Percentiles rank a stretch among this genome's conserved stretches.
phyloP scores from a whole-genome alignment of 495 filamentous ascomycete species.

The Parachaetomium inaequale region DNA sequence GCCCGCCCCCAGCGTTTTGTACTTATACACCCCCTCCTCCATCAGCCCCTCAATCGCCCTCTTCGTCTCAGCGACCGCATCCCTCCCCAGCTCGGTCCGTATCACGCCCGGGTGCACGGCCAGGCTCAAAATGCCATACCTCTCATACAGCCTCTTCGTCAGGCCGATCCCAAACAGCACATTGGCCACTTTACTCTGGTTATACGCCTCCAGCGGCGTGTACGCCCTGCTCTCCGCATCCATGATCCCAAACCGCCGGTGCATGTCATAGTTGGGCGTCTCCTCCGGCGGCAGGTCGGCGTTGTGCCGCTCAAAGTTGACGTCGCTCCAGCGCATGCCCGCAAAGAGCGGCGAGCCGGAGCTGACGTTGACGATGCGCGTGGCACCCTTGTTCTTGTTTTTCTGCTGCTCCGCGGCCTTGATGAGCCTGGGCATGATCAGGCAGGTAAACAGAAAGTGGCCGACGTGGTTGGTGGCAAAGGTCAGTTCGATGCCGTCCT shows the following conservation, averaged over 20 bases:
- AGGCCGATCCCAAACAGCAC: not conserved
- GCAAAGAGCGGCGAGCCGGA: not conserved
- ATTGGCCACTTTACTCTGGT: slow-evolving; percentile 8
- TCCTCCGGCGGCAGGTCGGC: not conserved
- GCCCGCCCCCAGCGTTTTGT: not conserved
- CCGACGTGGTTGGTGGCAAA: slow-evolving; percentile 3
- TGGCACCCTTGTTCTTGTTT: not conserved
- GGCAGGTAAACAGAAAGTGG: not conserved
- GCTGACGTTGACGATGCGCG: slow-evolving; percentile 3
- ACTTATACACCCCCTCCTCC: not conserved
- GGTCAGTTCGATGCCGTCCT: slow-evolving; percentile 1
- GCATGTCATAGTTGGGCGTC: not conserved
- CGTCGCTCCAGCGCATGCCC: not conserved
- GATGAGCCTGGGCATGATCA: not conserved
- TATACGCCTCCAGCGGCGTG: not conserved
- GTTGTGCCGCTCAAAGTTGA: not conserved
- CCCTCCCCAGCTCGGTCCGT: not conserved
- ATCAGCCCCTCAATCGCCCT: not conserved
- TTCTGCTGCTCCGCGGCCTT: not conserved
- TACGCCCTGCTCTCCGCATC: not conserved
- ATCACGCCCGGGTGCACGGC: slow-evolving; percentile 2
- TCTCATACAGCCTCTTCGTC: not conserved
- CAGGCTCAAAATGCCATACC: not conserved
- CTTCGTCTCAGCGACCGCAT: not conserved
- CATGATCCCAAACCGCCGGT: not conserved